These are phyloP conservation scores for Mariannaea sp. DNA, from an alignment of 2,329 filamentous ascomycete genomes.

Conservation along the genomic window DNA sequence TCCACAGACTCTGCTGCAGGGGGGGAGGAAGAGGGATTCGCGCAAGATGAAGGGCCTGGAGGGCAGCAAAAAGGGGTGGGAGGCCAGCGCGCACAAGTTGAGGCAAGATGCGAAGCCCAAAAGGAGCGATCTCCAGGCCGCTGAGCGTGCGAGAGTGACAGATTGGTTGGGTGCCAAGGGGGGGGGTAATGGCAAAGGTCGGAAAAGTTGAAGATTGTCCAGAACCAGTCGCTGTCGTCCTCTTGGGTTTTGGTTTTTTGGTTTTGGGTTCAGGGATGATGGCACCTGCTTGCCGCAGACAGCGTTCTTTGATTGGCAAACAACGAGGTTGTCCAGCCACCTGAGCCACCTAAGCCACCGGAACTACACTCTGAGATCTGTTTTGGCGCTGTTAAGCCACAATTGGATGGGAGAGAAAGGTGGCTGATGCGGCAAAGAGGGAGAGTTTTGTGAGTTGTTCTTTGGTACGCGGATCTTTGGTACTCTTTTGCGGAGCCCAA, in stretches of 20 bases:
- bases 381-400: slow-evolving; percentile 4
- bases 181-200: slow-evolving; percentile 29
- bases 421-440: background rate
- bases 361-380: slow-evolving; percentile 5
- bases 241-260: slow-evolving; percentile 26
- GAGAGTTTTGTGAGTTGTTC: background rate
- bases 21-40: slow-evolving; percentile 32
- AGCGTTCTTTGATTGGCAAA: slow-evolving; percentile 19
- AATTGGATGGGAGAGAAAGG: background rate
- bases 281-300: slow-evolving; percentile 9
- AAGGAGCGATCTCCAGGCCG: slow-evolving; percentile 27
- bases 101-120: slow-evolving; percentile 22
- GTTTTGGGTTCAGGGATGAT: slow-evolving; percentile 38
- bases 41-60: slow-evolving; percentile 18
- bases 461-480: slow-evolving; percentile 9
- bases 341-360: slow-evolving; percentile 31
- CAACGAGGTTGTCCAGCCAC: slow-evolving; percentile 29
- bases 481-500: slow-evolving; percentile 8
- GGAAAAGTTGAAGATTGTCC: slow-evolving; percentile 37
- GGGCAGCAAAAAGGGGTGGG: slow-evolving; percentile 10
- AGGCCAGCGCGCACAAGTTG: slow-evolving; percentile 22
- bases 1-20: slow-evolving; percentile 31
- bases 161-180: slow-evolving; percentile 30
- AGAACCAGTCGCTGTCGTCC: slow-evolving; percentile 25
- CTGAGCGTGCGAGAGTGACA: slow-evolving; percentile 22